Evolutionary conservation across 768 basidiomycete genomes (phyloP), one percentile per base, ranked within the genome.

Genomic region (Auriscalpium orientale): DNA sequence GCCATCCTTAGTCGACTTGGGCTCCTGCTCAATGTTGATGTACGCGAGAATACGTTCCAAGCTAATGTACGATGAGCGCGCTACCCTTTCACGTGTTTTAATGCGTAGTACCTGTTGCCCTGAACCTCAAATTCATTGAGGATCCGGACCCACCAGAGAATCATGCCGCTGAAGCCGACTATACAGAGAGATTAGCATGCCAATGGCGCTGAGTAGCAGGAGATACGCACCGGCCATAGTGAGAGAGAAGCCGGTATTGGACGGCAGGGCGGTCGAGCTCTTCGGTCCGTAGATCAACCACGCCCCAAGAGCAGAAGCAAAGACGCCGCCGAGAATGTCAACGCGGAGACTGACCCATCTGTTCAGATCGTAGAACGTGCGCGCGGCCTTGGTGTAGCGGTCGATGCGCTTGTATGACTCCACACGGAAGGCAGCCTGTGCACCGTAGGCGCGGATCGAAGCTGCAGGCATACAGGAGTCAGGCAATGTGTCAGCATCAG

Each of bases 391-490:
- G 18, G 69, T 68, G 60, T 78, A 84, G 38, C 68, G 70, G 61
- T 84, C 75, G 20, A 82, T 77, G 4, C 78, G 71, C 34, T 64
- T 58, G 50, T 76, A 63, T 7, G 79, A 75, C 58, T 81, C 74
- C 54, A 37, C 48, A 54, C 65, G 74, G 65, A 72, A 79, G 6
- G 69, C 63, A 5, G 70, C 68, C 59, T 82, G 73, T 9, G 80
- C 79, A 13, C 79, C 76, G 59, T 81, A 84, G 1, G 82, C 82
- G 9, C 82, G 72, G 40, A 84, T 80, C 2, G 79, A 78, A 4
- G 69, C 66, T 73, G 64, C 61, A 13, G 16, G 12, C 40, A 37
- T 13, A 0, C 9, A 20, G 9, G 50, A 43, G 49, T 21, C 20
- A 54, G 35, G 7, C 36, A 33, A 21, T 5, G 1, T 8, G 21